Evolutionary conservation across 2,329 filamentous ascomycete genomes (phyloP), one percentile per base, ranked within the genome.

Genomic region (Colletotrichum gigasporum): DNA sequence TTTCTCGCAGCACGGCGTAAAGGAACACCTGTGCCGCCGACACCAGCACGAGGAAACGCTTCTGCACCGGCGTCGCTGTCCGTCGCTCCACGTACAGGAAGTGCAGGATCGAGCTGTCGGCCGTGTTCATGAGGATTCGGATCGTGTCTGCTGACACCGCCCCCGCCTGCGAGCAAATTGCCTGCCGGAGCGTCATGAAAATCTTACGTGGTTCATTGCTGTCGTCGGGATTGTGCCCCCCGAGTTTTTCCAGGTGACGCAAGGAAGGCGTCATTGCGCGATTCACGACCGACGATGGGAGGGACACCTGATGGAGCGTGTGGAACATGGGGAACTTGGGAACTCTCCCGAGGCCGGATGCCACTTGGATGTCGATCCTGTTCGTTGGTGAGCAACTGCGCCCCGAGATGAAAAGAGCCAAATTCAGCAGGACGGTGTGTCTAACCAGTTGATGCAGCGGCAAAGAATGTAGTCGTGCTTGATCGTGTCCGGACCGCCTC

Each of bases 391-490:
- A 63, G 63, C 8, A 10, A n/a, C 8, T 50, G 30, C 9, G 10
- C 14, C 18, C 10, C 7, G 12, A n/a, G 24, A 16, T 9, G 59
- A 26, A 26, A 35, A 4, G 9, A 41, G 32, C 14, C 26, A 30
- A 18, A 50, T 32, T n/a, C n/a, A n/a, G n/a, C n/a, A n/a, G n/a
- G n/a, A n/a, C n/a, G n/a, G n/a, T n/a, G n/a, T n/a, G n/a, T 20
- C 20, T 44, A 39, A 66, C 67, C 67, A 68, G 22, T 67, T 68
- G 37, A 68, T 65, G 44, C 60, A 65, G 10, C 67, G 60, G 35
- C 67, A 65, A n/a, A 68, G 56, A 22, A 67, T 67, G 48, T 68
- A 68, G 22, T 68, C 65, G 42, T 67, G 67, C 24, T 16, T 37
- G 42, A 68, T 59, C 20, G 65, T 65, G 26, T 57, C 56, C 4